phyloP scores from a whole-genome alignment of 2,329 filamentous ascomycete species.

The Xylariaceae sp. region DNA sequence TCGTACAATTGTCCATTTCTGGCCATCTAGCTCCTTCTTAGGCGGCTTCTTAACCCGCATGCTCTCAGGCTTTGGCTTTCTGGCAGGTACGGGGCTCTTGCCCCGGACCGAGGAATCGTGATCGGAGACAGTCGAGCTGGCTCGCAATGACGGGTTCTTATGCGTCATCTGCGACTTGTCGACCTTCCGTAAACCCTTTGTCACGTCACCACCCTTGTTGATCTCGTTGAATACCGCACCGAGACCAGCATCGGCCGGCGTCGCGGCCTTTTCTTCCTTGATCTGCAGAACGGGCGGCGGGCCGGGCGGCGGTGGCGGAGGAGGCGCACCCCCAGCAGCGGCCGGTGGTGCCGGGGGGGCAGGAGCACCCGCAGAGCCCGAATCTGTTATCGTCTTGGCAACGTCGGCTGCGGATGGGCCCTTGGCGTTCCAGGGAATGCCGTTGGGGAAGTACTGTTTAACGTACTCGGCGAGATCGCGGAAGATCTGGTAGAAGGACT shows the following conservation, averaged over 20 bases:
- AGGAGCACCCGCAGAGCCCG: slow-evolving; percentile 39
- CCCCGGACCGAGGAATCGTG: slow-evolving; percentile 54
- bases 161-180: slow-evolving; percentile 97
- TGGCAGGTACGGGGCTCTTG: slow-evolving; percentile 85
- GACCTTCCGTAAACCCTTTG: slow-evolving; percentile 85
- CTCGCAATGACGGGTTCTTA: slow-evolving; percentile 87
- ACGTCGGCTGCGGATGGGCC: slow-evolving; percentile 71
- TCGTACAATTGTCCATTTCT: slow-evolving; percentile 83
- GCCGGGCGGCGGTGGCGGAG: slow-evolving; percentile 69
- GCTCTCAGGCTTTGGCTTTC: slow-evolving; percentile 82
- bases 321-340: slow-evolving; percentile 58
- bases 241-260: slow-evolving; percentile 58
- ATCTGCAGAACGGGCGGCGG: slow-evolving; percentile 66
- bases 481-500: slow-evolving; percentile 89
- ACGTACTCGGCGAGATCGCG: slow-evolving; percentile 79
- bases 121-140: slow-evolving; percentile 66
- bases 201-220: slow-evolving; percentile 86
- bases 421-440: slow-evolving; percentile 82
- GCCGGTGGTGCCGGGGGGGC: slow-evolving; percentile 52
- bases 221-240: slow-evolving; percentile 88
- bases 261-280: slow-evolving; percentile 43
- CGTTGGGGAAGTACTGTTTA: slow-evolving; percentile 75
- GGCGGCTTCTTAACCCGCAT: slow-evolving; percentile 82
- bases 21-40: slow-evolving; percentile 76
- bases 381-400: slow-evolving; percentile 54